phyloP scores from a whole-genome alignment of 31 red algal genomes.

The Odonthalia washingtoniensis region DNA sequence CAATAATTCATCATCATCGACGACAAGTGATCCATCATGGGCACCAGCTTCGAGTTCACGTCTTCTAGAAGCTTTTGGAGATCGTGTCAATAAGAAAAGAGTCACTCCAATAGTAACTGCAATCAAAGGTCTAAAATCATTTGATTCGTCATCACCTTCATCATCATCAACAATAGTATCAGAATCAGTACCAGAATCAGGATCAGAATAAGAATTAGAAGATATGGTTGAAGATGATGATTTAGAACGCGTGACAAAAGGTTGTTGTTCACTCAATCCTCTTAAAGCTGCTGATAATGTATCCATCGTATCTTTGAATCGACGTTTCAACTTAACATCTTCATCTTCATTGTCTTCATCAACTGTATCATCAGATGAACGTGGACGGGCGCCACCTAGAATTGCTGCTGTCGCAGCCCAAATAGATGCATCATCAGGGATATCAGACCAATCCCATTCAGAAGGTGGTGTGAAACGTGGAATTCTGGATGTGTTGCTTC shows the following conservation, averaged over 20 bases:
- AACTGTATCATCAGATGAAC: conserved; percentile 2
- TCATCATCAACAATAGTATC: conserved; percentile 5
- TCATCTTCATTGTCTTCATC: conserved; percentile 1
- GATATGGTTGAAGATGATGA: background rate
- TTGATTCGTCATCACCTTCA: background rate
- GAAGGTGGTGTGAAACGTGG: background rate
- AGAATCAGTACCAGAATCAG: conserved; percentile 15
- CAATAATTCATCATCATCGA: conserved; percentile 47
- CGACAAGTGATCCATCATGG: conserved; percentile 31
- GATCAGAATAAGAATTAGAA: background rate
- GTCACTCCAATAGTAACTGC: conserved; percentile 73
- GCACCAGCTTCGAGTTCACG: conserved; percentile 45
- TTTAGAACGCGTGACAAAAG: background rate
- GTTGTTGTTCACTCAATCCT: conserved; percentile 28
- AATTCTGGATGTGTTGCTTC: no score
- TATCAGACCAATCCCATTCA: conserved; percentile 65
- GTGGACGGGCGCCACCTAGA: conserved; percentile 37
- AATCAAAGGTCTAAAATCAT: conserved; percentile 66
- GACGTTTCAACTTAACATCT: conserved; percentile 19
- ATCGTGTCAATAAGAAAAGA: conserved; percentile 66
- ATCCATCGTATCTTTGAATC: conserved; percentile 46
- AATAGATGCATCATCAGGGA: conserved; percentile 57
- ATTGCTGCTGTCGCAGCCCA: conserved; percentile 65
- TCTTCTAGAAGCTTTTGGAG: conserved; percentile 47
- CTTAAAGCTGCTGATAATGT: conserved; percentile 44